These are phyloP conservation scores for Coffea humblotiana DNA, from an alignment of 305 asterid genomes.

Conservation along the genomic window DNA sequence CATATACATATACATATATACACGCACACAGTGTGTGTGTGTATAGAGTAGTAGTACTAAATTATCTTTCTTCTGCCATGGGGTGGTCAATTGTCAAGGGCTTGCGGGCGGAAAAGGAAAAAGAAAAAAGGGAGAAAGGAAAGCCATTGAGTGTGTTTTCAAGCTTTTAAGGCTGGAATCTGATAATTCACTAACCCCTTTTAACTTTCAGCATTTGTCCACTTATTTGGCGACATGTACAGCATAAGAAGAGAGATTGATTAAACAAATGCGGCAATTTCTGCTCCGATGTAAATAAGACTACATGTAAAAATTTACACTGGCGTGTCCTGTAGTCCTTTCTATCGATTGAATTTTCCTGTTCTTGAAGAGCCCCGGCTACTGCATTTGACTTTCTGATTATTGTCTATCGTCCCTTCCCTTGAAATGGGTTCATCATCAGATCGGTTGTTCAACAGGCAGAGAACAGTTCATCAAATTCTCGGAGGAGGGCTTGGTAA, in stretches of 20 bases:
- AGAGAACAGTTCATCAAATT: constrained; percentile 63
- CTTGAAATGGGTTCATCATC: constrained; percentile 56
- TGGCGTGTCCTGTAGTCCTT: background rate
- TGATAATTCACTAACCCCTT: constrained; percentile 20
- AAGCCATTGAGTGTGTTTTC: constrained; percentile 28
- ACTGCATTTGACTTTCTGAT: constrained; percentile 29
- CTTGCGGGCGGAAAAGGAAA: background rate
- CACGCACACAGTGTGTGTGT: background rate
- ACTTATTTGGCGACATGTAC: background rate
- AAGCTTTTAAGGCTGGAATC: constrained; percentile 42
- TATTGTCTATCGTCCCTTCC: constrained; percentile 24
- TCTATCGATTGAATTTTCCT: constrained; percentile 1
- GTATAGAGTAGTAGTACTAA: background rate
- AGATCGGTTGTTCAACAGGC: constrained; percentile 51
- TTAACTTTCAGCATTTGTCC: constrained; percentile 13
- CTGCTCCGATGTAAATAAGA: constrained; percentile 7
- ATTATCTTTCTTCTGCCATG: too few species aligned
- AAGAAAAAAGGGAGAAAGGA: constrained; percentile 8
- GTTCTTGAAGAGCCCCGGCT: constrained; percentile 11
- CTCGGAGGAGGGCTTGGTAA: constrained; percentile 78
- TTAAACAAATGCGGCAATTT: background rate
- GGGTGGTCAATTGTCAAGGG: too few species aligned
- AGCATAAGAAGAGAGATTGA: background rate
- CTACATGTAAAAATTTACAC: background rate
- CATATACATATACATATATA: background rate